Evolutionary conservation across 2,329 filamentous ascomycete species (phyloP).

Genomic region (Cercospora janseana): DNA sequence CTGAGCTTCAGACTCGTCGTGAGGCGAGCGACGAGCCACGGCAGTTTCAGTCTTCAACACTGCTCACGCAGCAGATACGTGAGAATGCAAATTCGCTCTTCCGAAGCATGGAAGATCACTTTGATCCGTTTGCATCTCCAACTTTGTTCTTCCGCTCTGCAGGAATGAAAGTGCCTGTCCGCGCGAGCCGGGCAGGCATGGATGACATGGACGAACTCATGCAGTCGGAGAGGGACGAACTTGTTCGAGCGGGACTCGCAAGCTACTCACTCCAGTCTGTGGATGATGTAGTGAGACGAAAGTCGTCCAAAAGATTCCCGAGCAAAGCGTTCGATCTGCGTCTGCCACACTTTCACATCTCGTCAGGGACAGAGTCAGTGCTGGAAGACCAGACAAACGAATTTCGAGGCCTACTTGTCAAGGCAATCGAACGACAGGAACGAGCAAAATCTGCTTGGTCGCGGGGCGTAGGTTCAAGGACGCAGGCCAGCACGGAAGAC

Average conservation of each 20-base stretch:
- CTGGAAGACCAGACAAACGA: constrained; percentile 45
- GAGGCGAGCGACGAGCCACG: neutral
- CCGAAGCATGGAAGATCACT: constrained; percentile 43
- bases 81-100: constrained; percentile 43
- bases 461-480: constrained; percentile 16
- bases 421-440: constrained; percentile 40
- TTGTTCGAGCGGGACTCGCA: constrained; percentile 15
- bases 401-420: constrained; percentile 41
- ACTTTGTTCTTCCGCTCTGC: constrained; percentile 52
- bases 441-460: constrained; percentile 8
- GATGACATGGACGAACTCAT: constrained; percentile 37
- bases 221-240: constrained; percentile 33
- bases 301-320: constrained; percentile 44
- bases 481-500: constrained; percentile 28
- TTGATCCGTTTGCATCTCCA: constrained; percentile 53
- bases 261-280: neutral
- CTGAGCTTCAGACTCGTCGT: constrained; percentile 25
- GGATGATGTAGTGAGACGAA: constrained; percentile 21
- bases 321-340: constrained; percentile 40
- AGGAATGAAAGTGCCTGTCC: constrained; percentile 30
- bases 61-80: constrained; percentile 27
- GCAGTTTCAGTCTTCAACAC: constrained; percentile 12
- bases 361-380: constrained; percentile 40
- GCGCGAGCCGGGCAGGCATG: constrained; percentile 12
- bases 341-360: constrained; percentile 45